Evolutionary conservation across 768 basidiomycete species (phyloP), one percentile per base, ranked within the genome.

Genomic region (Peribolospora kevripleyi): DNA sequence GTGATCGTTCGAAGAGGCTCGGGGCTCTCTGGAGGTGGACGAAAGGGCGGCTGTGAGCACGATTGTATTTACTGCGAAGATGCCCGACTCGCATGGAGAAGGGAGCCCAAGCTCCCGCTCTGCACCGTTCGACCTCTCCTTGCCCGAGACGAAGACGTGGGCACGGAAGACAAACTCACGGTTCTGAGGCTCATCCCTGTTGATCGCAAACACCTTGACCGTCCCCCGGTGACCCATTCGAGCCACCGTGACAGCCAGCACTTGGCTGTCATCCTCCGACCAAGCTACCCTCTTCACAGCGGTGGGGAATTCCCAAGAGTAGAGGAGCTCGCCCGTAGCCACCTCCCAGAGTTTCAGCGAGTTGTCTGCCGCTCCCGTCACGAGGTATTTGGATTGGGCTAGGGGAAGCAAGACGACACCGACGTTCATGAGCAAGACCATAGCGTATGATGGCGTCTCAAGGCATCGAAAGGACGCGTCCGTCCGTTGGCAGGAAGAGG

Each of bases 251-350:
- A 95, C 84, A 65, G 84, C 87, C 37, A 95, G 80, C 42, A 97
- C 72, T 62, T 78, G 76, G 36, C 51, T 41, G 64, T 82, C 84
- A 62, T 84, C 80, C 55, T 83, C 82, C 68, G 76, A 86, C 73
- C 91, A 95, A 6, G 79, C 76, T 36, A 97, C 91, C 48, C 91
- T 75, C 74, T 95, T 97, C 61, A 98, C 84, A 4, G 93, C 93
- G 0, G 91, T 97, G 42, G 84, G 84, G 74, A 93, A 95, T 68
- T 97, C 91, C 93, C 93, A 98, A 3, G 76, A 81, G 66, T 80
- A 84, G 48, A 98, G 73, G 65, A 85, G 88, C 69, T 93, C 86
- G 56, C 91, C 93, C 4, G 80, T 82, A 51, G 76, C 70, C 40
- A 95, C 84, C 49, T 75, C 73, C 93, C 91, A 98, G 7, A 98